phyloP scores from a whole-genome alignment of 768 basidiomycete genomes.

The Phallus indusiatus region DNA sequence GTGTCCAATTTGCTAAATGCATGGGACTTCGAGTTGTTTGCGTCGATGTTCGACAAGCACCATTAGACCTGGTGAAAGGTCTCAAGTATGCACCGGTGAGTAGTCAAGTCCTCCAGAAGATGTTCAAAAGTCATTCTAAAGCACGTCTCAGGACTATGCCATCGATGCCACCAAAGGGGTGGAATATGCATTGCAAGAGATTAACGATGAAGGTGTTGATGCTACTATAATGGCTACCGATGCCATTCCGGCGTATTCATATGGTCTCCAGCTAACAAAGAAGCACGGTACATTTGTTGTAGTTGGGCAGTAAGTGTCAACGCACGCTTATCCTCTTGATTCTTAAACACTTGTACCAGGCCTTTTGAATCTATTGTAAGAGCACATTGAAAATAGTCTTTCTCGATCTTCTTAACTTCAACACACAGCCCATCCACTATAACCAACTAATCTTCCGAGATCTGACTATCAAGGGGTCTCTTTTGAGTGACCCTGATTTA shows the following conservation, averaged over 20 bases:
- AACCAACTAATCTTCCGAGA: not conserved
- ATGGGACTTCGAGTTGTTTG: slow-evolving; percentile 2
- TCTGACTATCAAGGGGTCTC: slow-evolving; percentile 3
- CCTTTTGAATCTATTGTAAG: slow-evolving; percentile 6
- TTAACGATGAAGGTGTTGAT: not conserved
- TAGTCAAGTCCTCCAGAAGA: not conserved
- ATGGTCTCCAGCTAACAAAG: not conserved
- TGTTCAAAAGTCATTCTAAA: not conserved
- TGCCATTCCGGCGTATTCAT: not conserved
- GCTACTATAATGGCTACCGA: slow-evolving; percentile 4
- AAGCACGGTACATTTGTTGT: slow-evolving; percentile 5
- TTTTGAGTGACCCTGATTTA: not conserved
- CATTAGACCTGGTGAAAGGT: slow-evolving; percentile 3
- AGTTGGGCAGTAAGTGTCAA: slow-evolving; percentile 2
- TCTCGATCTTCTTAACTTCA: not conserved
- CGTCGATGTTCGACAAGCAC: slow-evolving; percentile 6
- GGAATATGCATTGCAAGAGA: slow-evolving; percentile 1
- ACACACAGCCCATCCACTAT: not conserved
- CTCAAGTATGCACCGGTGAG: slow-evolving; percentile 4
- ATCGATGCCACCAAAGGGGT: slow-evolving; percentile 5
- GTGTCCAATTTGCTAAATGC: slow-evolving; percentile 7
- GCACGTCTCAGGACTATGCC: not conserved
- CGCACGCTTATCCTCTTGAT: not conserved
- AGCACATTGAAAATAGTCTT: not conserved
- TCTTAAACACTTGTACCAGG: not conserved